Percentiles rank a stretch among this genome's conserved stretches.
Conservation (phyloP, 495 filamentous ascomycete species). For the Penicillium crystallinum region DNA sequence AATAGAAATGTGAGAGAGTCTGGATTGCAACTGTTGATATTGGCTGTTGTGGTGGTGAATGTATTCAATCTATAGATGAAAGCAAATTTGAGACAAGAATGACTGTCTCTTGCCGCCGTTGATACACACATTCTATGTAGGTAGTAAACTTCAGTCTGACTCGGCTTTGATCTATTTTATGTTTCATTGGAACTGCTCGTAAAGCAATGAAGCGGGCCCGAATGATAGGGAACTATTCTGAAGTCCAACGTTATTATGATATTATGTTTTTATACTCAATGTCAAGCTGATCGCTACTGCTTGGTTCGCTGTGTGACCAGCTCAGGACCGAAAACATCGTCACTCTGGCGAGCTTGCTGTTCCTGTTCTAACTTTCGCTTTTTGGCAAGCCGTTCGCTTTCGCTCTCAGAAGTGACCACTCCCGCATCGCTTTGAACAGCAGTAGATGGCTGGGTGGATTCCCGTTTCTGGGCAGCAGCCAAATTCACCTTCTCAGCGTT, state of each 20-base stretch:
- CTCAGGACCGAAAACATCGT: slow-evolving; percentile 41
- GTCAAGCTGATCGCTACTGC: slow-evolving; percentile 3
- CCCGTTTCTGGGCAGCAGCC: slow-evolving; percentile 43
- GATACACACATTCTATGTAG: too few species aligned
- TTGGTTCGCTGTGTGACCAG: slow-evolving; percentile 37
- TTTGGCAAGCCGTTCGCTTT: slow-evolving; percentile 40
- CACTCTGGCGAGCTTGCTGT: slow-evolving; percentile 10
- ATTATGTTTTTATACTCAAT: neutral
- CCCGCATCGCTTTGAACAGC: slow-evolving; percentile 19
- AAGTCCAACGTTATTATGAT: neutral
- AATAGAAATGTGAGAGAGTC: too few species aligned
- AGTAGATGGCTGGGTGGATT: slow-evolving; percentile 17
- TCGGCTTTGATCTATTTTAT: too few species aligned
- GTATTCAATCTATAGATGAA: too few species aligned
- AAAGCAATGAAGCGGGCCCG: too few species aligned
- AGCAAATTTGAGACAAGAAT: too few species aligned
- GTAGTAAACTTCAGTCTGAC: too few species aligned
- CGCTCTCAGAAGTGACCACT: slow-evolving; percentile 32
- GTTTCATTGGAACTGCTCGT: too few species aligned
- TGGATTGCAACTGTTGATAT: too few species aligned
- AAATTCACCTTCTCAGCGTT: slow-evolving; percentile 59
- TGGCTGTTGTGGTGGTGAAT: too few species aligned
- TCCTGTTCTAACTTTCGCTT: slow-evolving; percentile 39
- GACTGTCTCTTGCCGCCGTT: too few species aligned
- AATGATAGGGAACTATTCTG: neutral